phyloP scores from a whole-genome alignment of 129 eudicot species.

The Pittosporum tobira region DNA sequence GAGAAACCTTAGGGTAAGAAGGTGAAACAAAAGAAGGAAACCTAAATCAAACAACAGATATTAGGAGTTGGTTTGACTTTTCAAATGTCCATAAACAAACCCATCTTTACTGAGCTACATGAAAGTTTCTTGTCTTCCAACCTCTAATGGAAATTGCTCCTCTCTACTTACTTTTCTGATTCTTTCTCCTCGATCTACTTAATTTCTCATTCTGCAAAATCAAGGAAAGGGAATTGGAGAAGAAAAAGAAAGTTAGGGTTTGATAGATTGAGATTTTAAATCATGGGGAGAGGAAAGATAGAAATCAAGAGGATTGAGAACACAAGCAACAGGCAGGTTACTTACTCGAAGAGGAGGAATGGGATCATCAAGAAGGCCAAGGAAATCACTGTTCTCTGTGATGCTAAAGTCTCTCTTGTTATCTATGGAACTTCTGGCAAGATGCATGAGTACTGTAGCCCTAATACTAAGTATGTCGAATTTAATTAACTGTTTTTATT shows the following conservation, averaged over 20 bases:
- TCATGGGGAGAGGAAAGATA: constrained; percentile 82
- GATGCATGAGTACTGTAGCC: constrained; percentile 77
- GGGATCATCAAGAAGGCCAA: constrained; percentile 89
- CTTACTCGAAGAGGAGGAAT: constrained; percentile 75
- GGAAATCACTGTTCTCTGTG: constrained; percentile 91
- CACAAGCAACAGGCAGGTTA: constrained; percentile 85
- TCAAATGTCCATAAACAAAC: constrained; percentile 35
- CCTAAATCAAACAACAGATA: not conserved
- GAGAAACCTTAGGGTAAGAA: not conserved
- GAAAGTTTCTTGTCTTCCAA: constrained; percentile 52
- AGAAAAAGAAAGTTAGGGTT: not conserved
- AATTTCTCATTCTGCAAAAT: not conserved
- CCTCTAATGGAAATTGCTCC: constrained; percentile 41
- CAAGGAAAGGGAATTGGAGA: not conserved
- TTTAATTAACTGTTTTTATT: too few species aligned
- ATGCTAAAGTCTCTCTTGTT: constrained; percentile 73
- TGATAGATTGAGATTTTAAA: too few species aligned
- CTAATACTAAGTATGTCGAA: constrained; percentile 60
- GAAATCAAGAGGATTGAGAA: constrained; percentile 89
- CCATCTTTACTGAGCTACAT: constrained; percentile 18
- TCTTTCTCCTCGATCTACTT: constrained; percentile 13
- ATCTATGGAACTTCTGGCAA: constrained; percentile 68
- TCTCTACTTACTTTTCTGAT: not conserved
- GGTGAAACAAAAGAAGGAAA: not conserved
- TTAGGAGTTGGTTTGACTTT: too few species aligned